Evolutionary conservation across 2,329 filamentous ascomycete species (phyloP).

Genomic region (Aspergillus felis): DNA sequence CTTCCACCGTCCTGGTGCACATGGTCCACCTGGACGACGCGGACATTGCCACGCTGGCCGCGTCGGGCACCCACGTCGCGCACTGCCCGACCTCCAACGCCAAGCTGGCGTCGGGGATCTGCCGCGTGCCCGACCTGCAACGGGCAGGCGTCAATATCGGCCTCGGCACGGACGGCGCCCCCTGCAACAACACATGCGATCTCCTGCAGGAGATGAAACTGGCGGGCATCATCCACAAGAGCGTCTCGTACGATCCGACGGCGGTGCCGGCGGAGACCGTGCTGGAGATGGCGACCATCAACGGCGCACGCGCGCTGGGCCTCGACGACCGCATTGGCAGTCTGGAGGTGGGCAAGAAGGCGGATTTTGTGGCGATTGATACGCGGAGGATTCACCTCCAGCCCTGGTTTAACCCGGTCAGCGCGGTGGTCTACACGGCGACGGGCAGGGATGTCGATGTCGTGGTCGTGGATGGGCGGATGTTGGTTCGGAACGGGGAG

Average conservation of each 20-base stretch:
- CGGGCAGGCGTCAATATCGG: slow-evolving; percentile 43
- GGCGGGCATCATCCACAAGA: slow-evolving; percentile 49
- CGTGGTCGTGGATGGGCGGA: slow-evolving; percentile 43
- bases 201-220: slow-evolving; percentile 53
- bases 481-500: slow-evolving; percentile 34
- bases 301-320: slow-evolving; percentile 48
- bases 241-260: slow-evolving; percentile 39
- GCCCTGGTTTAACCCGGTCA: slow-evolving; percentile 42
- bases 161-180: slow-evolving; percentile 52
- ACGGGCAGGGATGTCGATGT: slow-evolving; percentile 44
- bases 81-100: slow-evolving; percentile 52
- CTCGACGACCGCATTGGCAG: slow-evolving; percentile 38
- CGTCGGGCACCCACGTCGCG: slow-evolving; percentile 45
- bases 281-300: slow-evolving; percentile 51
- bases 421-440: slow-evolving; percentile 41
- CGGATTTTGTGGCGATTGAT: slow-evolving; percentile 38
- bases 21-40: slow-evolving; percentile 49
- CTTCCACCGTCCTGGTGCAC: slow-evolving; percentile 48
- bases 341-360: slow-evolving; percentile 41
- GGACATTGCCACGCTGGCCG: slow-evolving; percentile 38
- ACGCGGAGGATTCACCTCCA: slow-evolving; percentile 30
- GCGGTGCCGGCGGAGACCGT: slow-evolving; percentile 44
- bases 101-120: slow-evolving; percentile 51
- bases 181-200: slow-evolving; percentile 52
- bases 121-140: slow-evolving; percentile 45